Evolutionary conservation across 306 rosid species (phyloP).

Genomic region (Medicago arabica): DNA sequence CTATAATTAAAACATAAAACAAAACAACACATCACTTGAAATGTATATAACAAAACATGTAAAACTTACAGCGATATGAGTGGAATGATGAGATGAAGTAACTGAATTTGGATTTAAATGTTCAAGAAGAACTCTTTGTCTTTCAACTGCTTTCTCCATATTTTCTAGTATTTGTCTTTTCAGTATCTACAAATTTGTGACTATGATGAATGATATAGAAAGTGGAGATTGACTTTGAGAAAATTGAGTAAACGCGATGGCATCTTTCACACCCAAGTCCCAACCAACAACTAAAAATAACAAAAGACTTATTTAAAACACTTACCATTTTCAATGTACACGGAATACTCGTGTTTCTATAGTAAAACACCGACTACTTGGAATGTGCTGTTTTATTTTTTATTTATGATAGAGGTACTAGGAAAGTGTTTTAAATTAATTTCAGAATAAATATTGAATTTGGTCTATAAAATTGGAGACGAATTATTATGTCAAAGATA

Average conservation of each 20-base stretch:
- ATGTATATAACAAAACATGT: not conserved
- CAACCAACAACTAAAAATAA: not conserved
- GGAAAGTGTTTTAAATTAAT: too few species aligned
- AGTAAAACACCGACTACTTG: not conserved
- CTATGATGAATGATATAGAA: not conserved
- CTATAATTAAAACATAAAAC: not conserved
- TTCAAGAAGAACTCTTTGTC: conserved; percentile 71
- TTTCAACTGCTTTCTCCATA: conserved; percentile 81
- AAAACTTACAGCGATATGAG: conserved; percentile 58
- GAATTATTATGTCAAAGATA: too few species aligned
- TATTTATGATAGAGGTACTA: too few species aligned
- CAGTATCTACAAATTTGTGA: not conserved
- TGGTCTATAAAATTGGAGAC: too few species aligned
- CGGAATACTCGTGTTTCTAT: too few species aligned
- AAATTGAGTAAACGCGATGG: not conserved
- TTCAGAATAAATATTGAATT: too few species aligned
- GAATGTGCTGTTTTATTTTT: not conserved
- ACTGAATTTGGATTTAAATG: conserved; percentile 65
- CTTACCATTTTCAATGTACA: not conserved
- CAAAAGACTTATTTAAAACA: not conserved
- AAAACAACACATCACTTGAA: not conserved
- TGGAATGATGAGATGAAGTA: conserved; percentile 34
- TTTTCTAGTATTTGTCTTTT: not conserved
- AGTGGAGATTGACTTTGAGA: not conserved
- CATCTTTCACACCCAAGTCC: not conserved